phyloP scores from a whole-genome alignment of 192 early-diverging fungal genomes.

The Diversispora eburnea region DNA sequence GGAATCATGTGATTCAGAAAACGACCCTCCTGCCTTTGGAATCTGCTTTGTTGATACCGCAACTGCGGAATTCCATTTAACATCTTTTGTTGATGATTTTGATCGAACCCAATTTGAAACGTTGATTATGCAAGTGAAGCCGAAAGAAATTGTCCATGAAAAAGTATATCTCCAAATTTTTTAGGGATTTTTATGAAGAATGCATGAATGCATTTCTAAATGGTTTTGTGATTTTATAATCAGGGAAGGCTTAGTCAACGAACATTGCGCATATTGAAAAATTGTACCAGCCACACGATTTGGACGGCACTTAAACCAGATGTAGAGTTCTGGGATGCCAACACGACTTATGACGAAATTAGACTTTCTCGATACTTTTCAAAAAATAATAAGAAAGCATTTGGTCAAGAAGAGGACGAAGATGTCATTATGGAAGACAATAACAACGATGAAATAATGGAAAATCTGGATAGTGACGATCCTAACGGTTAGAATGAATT shows the following conservation, averaged over 20 bases:
- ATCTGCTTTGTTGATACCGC: slow-evolving; percentile 94
- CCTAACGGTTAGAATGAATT: too few relatives aligned
- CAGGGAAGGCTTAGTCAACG: slow-evolving; percentile 36
- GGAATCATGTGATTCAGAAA: slow-evolving; percentile 36
- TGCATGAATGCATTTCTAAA: too few relatives aligned
- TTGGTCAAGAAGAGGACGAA: neutral
- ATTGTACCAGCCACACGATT: slow-evolving; percentile 34
- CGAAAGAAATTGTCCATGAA: slow-evolving; percentile 86
- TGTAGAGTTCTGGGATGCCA: slow-evolving; percentile 66
- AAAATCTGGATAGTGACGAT: too few relatives aligned
- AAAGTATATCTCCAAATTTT: slow-evolving; percentile 44
- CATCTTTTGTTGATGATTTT: slow-evolving; percentile 77
- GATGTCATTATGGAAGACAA: neutral
- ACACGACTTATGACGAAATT: slow-evolving; percentile 59
- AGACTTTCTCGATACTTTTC: slow-evolving; percentile 56
- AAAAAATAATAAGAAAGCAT: slow-evolving; percentile 20
- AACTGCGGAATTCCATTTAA: slow-evolving; percentile 86
- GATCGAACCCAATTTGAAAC: slow-evolving; percentile 91
- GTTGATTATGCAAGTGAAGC: slow-evolving; percentile 86
- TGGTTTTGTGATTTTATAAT: too few relatives aligned
- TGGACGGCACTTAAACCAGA: slow-evolving; percentile 65
- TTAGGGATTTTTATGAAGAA: too few relatives aligned
- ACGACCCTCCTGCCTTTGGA: slow-evolving; percentile 62
- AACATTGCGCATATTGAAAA: slow-evolving; percentile 49
- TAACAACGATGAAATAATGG: slow-evolving; percentile 1